Conservation (phyloP, 2,329 filamentous ascomycete genomes). For the Stagonosporopsis cucurbitacearum region DNA sequence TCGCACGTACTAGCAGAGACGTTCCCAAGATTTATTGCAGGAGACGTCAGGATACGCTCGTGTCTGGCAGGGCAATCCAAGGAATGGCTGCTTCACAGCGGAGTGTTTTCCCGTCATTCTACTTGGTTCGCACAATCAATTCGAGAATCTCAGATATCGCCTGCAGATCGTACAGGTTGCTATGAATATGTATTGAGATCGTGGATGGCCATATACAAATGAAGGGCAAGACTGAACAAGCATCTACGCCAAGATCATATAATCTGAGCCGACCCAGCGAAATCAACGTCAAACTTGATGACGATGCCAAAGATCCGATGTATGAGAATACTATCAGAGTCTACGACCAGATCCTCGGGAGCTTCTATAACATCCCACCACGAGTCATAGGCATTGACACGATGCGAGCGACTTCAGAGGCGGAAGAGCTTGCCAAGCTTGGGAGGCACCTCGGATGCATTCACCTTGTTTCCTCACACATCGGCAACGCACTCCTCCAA, state of each 20-base stretch:
- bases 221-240: not conserved
- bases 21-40: constrained; percentile 9
- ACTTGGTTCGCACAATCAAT: constrained; percentile 21
- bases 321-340: not conserved
- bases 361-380: constrained; percentile 31
- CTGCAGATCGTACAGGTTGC: not conserved
- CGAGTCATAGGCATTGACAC: constrained; percentile 16
- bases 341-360: constrained; percentile 32
- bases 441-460: constrained; percentile 32
- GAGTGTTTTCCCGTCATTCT: constrained; percentile 19
- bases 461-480: constrained; percentile 28
- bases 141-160: not conserved
- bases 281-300: not conserved
- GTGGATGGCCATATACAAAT: not conserved
- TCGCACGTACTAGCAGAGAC: not conserved
- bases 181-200: constrained; percentile 14
- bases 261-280: not conserved
- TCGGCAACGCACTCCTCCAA: constrained; percentile 31
- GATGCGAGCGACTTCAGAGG: constrained; percentile 24
- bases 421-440: constrained; percentile 30
- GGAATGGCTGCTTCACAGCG: constrained; percentile 25
- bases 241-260: not conserved
- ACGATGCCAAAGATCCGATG: not conserved
- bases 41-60: constrained; percentile 11
- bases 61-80: not conserved